phyloP scores from a whole-genome alignment of 1,139 yeast genomes.

The Casaregolazyma lundiana region DNA sequence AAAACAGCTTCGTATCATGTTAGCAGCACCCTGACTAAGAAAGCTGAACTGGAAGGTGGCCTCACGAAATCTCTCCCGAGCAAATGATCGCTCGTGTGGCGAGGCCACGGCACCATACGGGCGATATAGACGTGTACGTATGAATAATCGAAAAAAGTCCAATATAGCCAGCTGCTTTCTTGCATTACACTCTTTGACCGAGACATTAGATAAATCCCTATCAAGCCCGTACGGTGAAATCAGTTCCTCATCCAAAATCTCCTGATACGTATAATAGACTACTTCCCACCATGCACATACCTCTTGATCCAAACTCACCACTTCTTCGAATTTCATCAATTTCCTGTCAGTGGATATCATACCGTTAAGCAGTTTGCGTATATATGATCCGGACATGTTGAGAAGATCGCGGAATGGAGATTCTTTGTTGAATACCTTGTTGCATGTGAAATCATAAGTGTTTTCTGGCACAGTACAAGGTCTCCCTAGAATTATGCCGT shows the following conservation, averaged over 20 bases:
- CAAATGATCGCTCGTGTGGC: constrained; percentile 11
- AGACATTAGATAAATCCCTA: neutral
- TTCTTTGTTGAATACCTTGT: constrained; percentile 15
- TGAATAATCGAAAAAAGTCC: constrained; percentile 15
- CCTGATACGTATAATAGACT: neutral
- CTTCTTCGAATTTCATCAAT: constrained; percentile 8
- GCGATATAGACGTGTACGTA: constrained; percentile 20
- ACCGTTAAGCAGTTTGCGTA: constrained; percentile 18
- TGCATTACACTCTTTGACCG: neutral
- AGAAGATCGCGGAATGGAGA: constrained; percentile 19
- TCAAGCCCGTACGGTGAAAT: neutral
- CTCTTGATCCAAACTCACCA: constrained; percentile 17
- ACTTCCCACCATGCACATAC: constrained; percentile 16
- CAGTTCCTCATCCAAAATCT: neutral
- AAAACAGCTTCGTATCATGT: neutral
- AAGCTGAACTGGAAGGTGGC: constrained; percentile 15
- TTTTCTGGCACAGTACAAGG: constrained; percentile 16
- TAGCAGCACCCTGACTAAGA: constrained; percentile 4
- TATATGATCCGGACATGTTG: constrained; percentile 19
- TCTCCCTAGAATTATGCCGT: constrained; percentile 19
- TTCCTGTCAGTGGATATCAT: constrained; percentile 13
- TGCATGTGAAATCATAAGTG: constrained; percentile 15
- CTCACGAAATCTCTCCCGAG: constrained; percentile 18
- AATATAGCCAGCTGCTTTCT: constrained; percentile 13
- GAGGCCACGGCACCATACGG: constrained; percentile 12